These are phyloP conservation scores for Lactarius indigo DNA, from an alignment of 768 basidiomycete genomes.

Conservation along the genomic window DNA sequence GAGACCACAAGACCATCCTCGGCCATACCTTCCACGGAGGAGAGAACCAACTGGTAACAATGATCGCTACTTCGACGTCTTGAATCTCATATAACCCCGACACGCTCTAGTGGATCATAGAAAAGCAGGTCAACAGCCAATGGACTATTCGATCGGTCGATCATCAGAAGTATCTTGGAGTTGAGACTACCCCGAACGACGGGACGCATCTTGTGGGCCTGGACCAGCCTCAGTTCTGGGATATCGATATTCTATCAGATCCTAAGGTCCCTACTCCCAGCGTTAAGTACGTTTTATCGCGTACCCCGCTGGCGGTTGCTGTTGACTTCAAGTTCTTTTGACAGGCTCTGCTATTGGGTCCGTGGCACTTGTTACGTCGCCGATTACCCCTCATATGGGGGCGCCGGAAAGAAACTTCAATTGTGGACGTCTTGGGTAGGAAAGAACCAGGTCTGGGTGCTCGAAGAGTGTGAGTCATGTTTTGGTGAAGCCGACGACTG, in stretches of 20 bases:
- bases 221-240: neutral
- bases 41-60: neutral
- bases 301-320: neutral
- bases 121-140: neutral
- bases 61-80: neutral
- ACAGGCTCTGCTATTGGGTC: neutral
- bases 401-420: neutral
- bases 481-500: neutral
- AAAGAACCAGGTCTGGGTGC: neutral
- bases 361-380: neutral
- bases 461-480: slow-evolving; percentile 1
- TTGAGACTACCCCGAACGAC: neutral
- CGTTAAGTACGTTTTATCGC: neutral
- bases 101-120: neutral
- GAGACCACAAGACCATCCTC: neutral
- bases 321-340: neutral
- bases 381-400: neutral
- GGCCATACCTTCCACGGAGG: neutral
- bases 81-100: neutral
- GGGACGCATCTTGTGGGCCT: neutral
- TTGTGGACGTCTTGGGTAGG: neutral
- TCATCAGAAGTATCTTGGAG: neutral
- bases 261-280: neutral
- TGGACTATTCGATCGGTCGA: neutral
- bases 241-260: neutral